Conservation (phyloP, 2,329 filamentous ascomycete genomes). For the Annulohypoxylon truncatum region DNA sequence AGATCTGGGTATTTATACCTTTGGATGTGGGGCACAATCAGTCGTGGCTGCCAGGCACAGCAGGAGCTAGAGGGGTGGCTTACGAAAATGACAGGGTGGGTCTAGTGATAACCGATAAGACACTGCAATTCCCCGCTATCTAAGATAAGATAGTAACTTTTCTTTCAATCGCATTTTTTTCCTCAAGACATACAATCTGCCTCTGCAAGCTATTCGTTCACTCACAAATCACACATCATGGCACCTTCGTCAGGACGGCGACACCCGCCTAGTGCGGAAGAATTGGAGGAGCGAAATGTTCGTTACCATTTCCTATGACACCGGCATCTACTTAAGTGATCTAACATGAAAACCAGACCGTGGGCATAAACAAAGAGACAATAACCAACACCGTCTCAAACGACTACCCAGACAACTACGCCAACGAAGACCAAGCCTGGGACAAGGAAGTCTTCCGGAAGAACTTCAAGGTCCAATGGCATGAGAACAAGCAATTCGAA, state of each 20-base stretch:
- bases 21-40: not conserved
- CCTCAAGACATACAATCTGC: not conserved
- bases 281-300: constrained; percentile 49
- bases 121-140: too few relatives aligned
- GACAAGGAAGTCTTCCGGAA: constrained; percentile 77
- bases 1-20: constrained; percentile 5
- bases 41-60: not conserved
- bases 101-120: constrained; percentile 14
- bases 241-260: constrained; percentile 47
- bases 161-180: constrained; percentile 42
- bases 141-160: constrained; percentile 42
- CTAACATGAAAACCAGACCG: constrained; percentile 66
- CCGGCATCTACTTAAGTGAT: not conserved
- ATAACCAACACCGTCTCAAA: constrained; percentile 89
- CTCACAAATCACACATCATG: constrained; percentile 44
- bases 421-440: constrained; percentile 88
- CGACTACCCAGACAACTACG: constrained; percentile 92
- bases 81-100: constrained; percentile 30
- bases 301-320: not conserved
- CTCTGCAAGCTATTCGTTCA: constrained; percentile 36
- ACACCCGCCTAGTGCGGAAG: constrained; percentile 40
- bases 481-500: constrained; percentile 82
- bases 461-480: constrained; percentile 80
- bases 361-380: constrained; percentile 89
- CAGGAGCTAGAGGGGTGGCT: constrained; percentile 19